Base-by-base conservation (phyloP, 73 alveolate genomes). In the Paramecium primaurelia region DNA sequence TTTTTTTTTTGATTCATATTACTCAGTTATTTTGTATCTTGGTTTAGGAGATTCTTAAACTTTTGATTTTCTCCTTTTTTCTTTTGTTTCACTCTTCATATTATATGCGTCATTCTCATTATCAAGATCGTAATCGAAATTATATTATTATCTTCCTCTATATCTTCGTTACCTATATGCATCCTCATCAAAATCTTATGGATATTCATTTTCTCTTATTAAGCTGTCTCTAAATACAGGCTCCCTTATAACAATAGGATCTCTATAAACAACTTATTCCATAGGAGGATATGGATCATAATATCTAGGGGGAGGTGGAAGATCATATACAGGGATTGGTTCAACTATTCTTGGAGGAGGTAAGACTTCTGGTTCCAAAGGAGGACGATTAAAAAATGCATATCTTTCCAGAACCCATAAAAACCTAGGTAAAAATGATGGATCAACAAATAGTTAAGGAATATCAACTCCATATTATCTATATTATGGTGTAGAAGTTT, bases 361-460 rank as follows among this genome's bases (percentile, higher is more conserved):
- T 12, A 64, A 30, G 8, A 64, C 26, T 64, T 64, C 84, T 45
- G 91, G 91, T 45, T 80, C 71, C 9, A 18, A 4, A 22, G 47
- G 77, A 6, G 71, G 71, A 11, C n/a, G 71, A 25, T 28, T 40
- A 25, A 80, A 44, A 25, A n/a, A 80, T 0, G 91, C 91, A 80
- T 80, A 80, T 42, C 75, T 40, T 45, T 80, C 91, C 20, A 80
- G n/a, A 80, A 80, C 91, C 71, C 75, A 49, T 36, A 80, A 80
- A 25, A 80, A 80, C 45, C 58, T 26, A 44, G 91, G 91, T 44
- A 80, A 18, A 47, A 45, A 80, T 9, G 44, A 22, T 42, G 91
- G 91, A 80, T 80, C 91, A 8, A 80, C 91, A 80, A 44, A 44
- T 26, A 80, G 49, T 80, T 80, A 18, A 20, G 91, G 91, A 10